A percentile compares a stretch with the other conserved stretches of the same genome.
phyloP scores from a whole-genome alignment of 2,329 filamentous ascomycete genomes.

The Sclerotinia minor region DNA sequence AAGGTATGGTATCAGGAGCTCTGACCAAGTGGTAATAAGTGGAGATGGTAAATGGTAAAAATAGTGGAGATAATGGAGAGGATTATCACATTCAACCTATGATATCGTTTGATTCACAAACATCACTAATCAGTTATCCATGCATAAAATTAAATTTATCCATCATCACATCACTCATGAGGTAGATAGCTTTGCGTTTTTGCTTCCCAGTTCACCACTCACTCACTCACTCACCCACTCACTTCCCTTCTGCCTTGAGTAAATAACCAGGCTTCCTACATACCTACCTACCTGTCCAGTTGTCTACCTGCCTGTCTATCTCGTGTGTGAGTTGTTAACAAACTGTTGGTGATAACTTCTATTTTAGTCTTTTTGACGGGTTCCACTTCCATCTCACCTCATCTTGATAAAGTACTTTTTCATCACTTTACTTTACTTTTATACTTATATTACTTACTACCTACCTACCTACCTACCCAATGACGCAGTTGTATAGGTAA shows the following conservation, averaged over 20 bases:
- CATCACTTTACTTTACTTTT: too few relatives aligned
- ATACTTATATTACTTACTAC: too few relatives aligned
- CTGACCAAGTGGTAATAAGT: background rate
- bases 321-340: too few relatives aligned
- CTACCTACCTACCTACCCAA: too few relatives aligned
- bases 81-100: background rate
- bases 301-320: background rate
- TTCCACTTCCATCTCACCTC: background rate
- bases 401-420: background rate
- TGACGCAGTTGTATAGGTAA: too few relatives aligned
- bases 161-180: background rate
- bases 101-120: background rate
- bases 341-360: background rate
- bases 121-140: background rate
- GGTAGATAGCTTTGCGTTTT: background rate
- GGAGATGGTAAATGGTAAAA: background rate
- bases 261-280: too few relatives aligned
- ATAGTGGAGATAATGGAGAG: background rate
- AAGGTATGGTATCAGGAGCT: background rate
- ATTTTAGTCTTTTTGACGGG: background rate
- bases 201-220: background rate
- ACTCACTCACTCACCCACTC: background rate
- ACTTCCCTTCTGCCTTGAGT: too few relatives aligned
- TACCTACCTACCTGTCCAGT: background rate
- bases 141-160: too few relatives aligned